Conservation (phyloP, 495 filamentous ascomycete species). For the Astrothelium subdiscretum region DNA sequence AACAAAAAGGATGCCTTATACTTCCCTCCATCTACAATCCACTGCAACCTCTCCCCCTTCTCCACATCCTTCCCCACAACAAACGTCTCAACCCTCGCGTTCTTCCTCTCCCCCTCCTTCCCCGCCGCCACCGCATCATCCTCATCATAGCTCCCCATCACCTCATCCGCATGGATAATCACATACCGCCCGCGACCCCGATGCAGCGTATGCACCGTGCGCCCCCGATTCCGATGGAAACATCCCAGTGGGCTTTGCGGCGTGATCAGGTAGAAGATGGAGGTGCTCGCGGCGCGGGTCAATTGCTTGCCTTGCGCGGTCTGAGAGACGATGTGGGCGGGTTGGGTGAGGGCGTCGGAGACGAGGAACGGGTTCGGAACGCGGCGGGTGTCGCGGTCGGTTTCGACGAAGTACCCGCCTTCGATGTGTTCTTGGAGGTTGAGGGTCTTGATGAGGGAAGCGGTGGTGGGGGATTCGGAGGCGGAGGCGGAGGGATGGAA, state of each 20-base stretch:
- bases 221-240: constrained; percentile 49
- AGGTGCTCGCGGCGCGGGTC: constrained; percentile 36
- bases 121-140: neutral
- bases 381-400: constrained; percentile 40
- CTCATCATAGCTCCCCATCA: constrained; percentile 12
- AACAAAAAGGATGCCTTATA: constrained; percentile 51
- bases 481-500: constrained; percentile 16
- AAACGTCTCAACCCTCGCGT: constrained; percentile 46
- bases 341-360: constrained; percentile 10
- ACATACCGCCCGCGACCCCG: constrained; percentile 49
- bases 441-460: constrained; percentile 35
- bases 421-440: constrained; percentile 43
- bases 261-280: constrained; percentile 54
- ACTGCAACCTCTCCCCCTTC: constrained; percentile 49
- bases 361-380: constrained; percentile 40
- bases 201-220: constrained; percentile 52
- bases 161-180: constrained; percentile 43
- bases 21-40: constrained; percentile 56
- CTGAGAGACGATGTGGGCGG: constrained; percentile 23
- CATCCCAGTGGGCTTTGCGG: constrained; percentile 39
- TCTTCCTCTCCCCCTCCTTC: constrained; percentile 14
- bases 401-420: constrained; percentile 55
- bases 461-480: constrained; percentile 28
- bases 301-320: neutral
- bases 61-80: constrained; percentile 45